Conservation (phyloP, 106 monocot species). For the Dendrobium huoshanense region DNA sequence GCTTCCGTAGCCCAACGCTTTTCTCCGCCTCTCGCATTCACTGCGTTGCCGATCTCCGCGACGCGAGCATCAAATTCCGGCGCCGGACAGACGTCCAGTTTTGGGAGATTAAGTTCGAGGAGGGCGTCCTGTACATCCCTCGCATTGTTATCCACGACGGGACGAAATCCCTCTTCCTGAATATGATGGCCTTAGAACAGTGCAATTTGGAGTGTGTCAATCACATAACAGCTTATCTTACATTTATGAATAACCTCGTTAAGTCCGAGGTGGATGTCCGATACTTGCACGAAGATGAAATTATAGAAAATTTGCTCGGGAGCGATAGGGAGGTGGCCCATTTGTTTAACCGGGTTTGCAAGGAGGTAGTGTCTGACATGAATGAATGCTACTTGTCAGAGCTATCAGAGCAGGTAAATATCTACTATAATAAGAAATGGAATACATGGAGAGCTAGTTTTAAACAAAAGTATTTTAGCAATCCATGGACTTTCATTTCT, state of each 20-base stretch:
- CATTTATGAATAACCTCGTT: not conserved
- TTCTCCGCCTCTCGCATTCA: no score
- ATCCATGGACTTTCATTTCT: constrained; percentile 56
- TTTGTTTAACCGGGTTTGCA: no score
- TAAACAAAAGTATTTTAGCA: constrained; percentile 13
- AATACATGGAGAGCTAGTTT: no score
- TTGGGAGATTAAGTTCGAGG: not conserved
- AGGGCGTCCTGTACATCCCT: no score
- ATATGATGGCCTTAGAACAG: not conserved
- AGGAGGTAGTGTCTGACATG: no score
- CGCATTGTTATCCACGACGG: no score
- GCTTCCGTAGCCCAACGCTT: no score
- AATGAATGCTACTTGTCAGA: no score
- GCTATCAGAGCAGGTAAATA: no score
- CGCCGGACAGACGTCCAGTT: not conserved
- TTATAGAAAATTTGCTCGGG: not conserved
- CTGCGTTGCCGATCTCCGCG: no score
- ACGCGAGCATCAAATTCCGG: not conserved
- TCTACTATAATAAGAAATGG: no score
- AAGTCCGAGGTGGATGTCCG: not conserved
- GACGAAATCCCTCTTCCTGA: not conserved
- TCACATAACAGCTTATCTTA: not conserved
- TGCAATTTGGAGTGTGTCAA: not conserved
- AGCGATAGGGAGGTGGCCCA: no score
- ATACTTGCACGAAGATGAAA: not conserved